These are phyloP conservation scores for Acacia acuminata DNA, from an alignment of 306 rosid species.

Conservation along the genomic window DNA sequence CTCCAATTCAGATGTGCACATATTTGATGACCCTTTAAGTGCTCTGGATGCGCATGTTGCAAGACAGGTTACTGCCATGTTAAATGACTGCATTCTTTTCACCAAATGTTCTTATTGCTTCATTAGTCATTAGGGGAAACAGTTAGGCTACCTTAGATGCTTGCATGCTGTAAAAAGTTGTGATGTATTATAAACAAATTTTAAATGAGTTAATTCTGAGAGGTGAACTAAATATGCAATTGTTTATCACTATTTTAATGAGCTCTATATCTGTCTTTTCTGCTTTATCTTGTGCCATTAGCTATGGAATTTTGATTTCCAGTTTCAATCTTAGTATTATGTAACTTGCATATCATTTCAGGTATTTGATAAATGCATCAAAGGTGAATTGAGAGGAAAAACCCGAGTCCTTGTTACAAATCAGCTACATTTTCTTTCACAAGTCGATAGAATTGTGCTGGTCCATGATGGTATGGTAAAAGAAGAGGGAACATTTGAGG, in stretches of 20 bases:
- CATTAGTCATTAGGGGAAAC: not conserved
- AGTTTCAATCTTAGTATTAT: constrained; percentile 14
- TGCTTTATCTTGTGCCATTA: constrained; percentile 1
- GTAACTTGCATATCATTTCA: constrained; percentile 29
- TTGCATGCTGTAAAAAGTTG: not conserved
- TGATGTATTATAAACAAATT: not conserved
- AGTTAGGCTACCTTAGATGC: constrained; percentile 6
- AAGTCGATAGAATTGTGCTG: constrained; percentile 79
- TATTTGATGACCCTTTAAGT: constrained; percentile 95
- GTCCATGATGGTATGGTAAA: constrained; percentile 69
- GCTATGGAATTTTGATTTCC: constrained; percentile 4
- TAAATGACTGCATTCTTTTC: constrained; percentile 19
- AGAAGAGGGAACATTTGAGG: constrained; percentile 94
- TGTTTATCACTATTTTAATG: not conserved
- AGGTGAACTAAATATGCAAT: not conserved
- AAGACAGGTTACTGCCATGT: constrained; percentile 62
- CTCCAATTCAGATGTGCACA: constrained; percentile 80
- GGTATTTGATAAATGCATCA: constrained; percentile 90
- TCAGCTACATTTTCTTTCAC: constrained; percentile 95
- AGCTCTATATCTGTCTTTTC: constrained; percentile 5
- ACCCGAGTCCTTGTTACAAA: constrained; percentile 96
- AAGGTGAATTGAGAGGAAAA: constrained; percentile 82
- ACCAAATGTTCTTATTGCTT: constrained; percentile 24
- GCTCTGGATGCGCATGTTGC: constrained; percentile 96
- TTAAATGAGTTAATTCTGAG: constrained; percentile 1